Conservation (phyloP, 441 rosid species). For the Dalechampia spathulata region DNA sequence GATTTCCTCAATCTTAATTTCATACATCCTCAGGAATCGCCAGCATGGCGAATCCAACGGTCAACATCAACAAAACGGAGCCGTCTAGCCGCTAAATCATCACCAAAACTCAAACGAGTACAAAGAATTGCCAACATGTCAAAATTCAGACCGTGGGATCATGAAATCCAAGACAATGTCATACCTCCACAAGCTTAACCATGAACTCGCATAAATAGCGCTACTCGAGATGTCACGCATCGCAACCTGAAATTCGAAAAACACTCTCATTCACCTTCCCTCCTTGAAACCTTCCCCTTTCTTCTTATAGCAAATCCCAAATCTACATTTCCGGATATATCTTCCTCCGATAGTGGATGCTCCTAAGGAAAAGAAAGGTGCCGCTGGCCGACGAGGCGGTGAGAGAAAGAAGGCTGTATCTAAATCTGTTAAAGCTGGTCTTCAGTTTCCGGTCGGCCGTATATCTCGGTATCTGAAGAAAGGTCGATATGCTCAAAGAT, state of each 20-base stretch:
- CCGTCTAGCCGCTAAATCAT: too few relatives aligned
- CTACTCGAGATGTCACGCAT: neutral
- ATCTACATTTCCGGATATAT: too few relatives aligned
- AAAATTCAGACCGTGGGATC: neutral
- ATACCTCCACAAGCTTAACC: neutral
- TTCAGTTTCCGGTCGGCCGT: slow-evolving; percentile 62
- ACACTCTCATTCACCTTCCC: neutral
- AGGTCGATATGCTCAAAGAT: slow-evolving; percentile 45
- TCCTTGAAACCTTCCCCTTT: neutral
- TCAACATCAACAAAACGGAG: neutral
- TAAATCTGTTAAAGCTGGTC: slow-evolving; percentile 49
- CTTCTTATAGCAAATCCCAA: too few relatives aligned
- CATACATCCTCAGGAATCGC: neutral
- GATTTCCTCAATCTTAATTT: too few relatives aligned
- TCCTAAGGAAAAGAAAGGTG: slow-evolving; percentile 45
- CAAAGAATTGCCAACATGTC: neutral
- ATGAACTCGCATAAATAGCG: too few relatives aligned
- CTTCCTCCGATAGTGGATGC: slow-evolving; percentile 18
- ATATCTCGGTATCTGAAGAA: slow-evolving; percentile 50
- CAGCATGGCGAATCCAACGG: slow-evolving; percentile 8
- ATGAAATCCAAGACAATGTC: neutral
- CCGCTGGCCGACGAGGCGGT: slow-evolving; percentile 52
- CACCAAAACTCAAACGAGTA: too few relatives aligned
- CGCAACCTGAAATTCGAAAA: neutral
- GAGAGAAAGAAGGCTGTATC: slow-evolving; percentile 49